These are phyloP conservation scores for Colletotrichum tanaceti DNA, from an alignment of 2,329 filamentous ascomycete species.

Conservation along the genomic window DNA sequence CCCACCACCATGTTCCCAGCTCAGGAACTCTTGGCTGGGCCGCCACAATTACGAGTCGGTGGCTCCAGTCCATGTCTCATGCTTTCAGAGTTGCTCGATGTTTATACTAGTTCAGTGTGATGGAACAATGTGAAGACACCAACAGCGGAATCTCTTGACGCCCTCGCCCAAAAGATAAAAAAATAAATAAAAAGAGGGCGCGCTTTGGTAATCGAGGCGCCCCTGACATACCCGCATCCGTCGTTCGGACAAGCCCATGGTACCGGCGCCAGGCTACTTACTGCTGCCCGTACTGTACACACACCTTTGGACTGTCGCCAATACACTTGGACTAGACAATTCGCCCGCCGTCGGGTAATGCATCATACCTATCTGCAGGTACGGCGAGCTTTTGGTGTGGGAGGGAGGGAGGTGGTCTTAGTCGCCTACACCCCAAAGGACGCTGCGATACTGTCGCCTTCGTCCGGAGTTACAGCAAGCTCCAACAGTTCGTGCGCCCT, in stretches of 20 bases:
- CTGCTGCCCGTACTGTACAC: slow-evolving; percentile 5
- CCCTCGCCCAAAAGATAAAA: neutral
- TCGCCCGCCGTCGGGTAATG: neutral
- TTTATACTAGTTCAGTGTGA: slow-evolving; percentile 30
- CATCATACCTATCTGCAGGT: neutral
- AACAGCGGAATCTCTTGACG: slow-evolving; percentile 1
- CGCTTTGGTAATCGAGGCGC: slow-evolving; percentile 2
- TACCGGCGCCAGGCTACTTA: neutral
- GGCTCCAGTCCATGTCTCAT: slow-evolving; percentile 3
- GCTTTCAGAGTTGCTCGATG: slow-evolving; percentile 9
- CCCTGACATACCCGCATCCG: slow-evolving; percentile 28
- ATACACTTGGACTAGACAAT: neutral
- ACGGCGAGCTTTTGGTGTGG: neutral
- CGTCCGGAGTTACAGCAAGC: slow-evolving; percentile 81
- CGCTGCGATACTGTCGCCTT: slow-evolving; percentile 59
- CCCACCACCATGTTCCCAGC: neutral
- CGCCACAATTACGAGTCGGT: slow-evolving; percentile 15
- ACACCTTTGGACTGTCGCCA: neutral
- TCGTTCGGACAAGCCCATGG: slow-evolving; percentile 16
- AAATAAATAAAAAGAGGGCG: neutral
- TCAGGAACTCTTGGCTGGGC: neutral
- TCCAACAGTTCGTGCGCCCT: slow-evolving; percentile 86
- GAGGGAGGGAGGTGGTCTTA: neutral
- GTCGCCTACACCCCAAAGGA: slow-evolving; percentile 52
- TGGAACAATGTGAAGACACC: slow-evolving; percentile 14